Percentiles rank a stretch among this genome's conserved stretches.
Conservation (phyloP, 805 yeast species). For the Wickerhamomyces queroliae region DNA sequence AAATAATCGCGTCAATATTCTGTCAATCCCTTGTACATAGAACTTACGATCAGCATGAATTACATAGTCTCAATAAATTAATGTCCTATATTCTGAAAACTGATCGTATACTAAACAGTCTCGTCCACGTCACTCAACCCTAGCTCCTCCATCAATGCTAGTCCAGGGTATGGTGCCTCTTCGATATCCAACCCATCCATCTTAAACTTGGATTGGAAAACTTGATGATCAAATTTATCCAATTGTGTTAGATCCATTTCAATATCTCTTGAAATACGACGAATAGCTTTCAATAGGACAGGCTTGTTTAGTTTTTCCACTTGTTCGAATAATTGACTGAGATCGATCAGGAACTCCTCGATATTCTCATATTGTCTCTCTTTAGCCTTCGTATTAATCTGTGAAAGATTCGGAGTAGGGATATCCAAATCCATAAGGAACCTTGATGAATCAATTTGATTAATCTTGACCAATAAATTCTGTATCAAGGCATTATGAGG, state of each 20-base stretch:
- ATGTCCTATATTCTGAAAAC: neutral
- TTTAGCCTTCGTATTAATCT: constrained; percentile 9
- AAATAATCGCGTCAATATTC: neutral
- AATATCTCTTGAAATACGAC: constrained; percentile 15
- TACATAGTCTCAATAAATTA: neutral
- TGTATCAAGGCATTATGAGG: constrained; percentile 20
- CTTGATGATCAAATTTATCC: constrained; percentile 8
- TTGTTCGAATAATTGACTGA: constrained; percentile 12
- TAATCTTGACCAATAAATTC: constrained; percentile 17
- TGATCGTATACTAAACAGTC: too few species aligned
- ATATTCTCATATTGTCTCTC: constrained; percentile 9
- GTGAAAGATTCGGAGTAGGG: constrained; percentile 5
- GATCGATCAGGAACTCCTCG: constrained; percentile 14
- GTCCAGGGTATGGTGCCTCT: constrained; percentile 25
- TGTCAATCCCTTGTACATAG: neutral
- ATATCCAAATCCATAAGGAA: constrained; percentile 14
- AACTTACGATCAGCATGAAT: too few species aligned
- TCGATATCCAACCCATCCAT: constrained; percentile 19
- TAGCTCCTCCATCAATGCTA: constrained; percentile 21
- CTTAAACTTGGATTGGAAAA: constrained; percentile 21
- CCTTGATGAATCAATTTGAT: constrained; percentile 22
- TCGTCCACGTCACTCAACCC: constrained; percentile 20
- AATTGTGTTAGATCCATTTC: constrained; percentile 8
- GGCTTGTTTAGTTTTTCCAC: constrained; percentile 12
- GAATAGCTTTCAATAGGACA: constrained; percentile 10